These are phyloP conservation scores for Apiospora arundinis DNA, from an alignment of 2,329 filamentous ascomycete genomes.

Conservation along the genomic window DNA sequence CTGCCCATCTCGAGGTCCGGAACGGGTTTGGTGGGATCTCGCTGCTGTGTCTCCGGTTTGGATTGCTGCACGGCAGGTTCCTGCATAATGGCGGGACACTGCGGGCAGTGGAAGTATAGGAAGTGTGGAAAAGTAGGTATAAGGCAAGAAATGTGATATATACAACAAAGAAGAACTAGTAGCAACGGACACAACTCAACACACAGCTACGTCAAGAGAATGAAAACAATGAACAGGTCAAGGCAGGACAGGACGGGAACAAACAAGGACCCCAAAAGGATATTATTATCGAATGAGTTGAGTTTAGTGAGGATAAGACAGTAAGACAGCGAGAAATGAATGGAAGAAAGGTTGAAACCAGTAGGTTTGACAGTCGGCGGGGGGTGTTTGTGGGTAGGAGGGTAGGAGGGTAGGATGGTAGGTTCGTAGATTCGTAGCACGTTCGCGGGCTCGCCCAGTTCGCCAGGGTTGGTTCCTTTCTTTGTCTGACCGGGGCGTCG, in stretches of 20 bases:
- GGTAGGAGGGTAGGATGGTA: background rate
- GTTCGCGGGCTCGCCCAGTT: background rate
- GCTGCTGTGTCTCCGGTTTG: conserved; percentile 11
- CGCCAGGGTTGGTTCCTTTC: conserved; percentile 11
- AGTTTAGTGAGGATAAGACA: background rate
- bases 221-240: conserved; percentile 7
- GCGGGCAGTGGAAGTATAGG: no score
- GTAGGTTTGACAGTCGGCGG: conserved; percentile 2
- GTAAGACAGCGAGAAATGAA: conserved; percentile 5
- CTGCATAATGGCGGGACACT: background rate
- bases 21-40: background rate
- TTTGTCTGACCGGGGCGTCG: background rate
- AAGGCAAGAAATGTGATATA: background rate
- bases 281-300: background rate
- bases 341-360: conserved; percentile 15
- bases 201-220: background rate
- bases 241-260: conserved; percentile 9
- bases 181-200: background rate
- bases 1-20: conserved; percentile 15
- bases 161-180: conserved; percentile 8
- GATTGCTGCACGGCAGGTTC: conserved; percentile 7
- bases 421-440: no score
- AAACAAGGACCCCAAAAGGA: conserved; percentile 18
- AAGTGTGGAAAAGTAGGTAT: background rate
- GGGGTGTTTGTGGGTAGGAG: conserved; percentile 8